These are phyloP conservation scores for Buddleja alternifolia DNA, from an alignment of 257 asterid species.

Conservation along the genomic window DNA sequence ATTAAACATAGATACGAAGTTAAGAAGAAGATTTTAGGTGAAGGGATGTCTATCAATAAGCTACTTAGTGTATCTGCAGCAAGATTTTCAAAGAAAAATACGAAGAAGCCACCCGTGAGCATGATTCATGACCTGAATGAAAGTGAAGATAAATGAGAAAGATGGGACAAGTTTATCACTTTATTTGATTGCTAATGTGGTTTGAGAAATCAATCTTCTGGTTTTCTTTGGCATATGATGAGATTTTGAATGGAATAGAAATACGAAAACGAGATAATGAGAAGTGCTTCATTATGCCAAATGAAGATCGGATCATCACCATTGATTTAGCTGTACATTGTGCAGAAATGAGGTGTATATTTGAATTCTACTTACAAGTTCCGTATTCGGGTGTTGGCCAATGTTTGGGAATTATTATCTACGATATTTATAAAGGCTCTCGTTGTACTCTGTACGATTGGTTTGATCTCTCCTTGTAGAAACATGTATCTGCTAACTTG, in stretches of 20 bases:
- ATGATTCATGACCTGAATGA: slow-evolving; percentile 21
- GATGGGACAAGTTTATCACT: neutral
- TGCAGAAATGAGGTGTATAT: neutral
- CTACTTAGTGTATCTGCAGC: slow-evolving; percentile 77
- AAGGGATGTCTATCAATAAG: slow-evolving; percentile 85
- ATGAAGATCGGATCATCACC: slow-evolving; percentile 6
- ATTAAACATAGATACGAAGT: slow-evolving; percentile 84
- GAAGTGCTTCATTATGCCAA: neutral
- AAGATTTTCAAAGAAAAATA: slow-evolving; percentile 57
- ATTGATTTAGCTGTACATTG: neutral
- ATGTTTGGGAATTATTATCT: neutral
- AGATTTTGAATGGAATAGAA: neutral
- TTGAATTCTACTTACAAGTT: neutral
- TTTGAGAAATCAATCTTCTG: too few species aligned
- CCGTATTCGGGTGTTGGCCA: slow-evolving; percentile 11
- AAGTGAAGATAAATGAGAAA: slow-evolving; percentile 33
- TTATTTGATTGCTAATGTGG: neutral
- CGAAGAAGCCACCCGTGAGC: slow-evolving; percentile 31
- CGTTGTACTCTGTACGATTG: too few species aligned
- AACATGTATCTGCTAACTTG: too few species aligned
- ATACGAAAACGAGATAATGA: slow-evolving; percentile 15
- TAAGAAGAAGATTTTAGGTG: slow-evolving; percentile 59
- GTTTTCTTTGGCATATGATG: slow-evolving; percentile 3
- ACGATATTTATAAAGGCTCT: too few species aligned
- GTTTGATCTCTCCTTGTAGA: too few species aligned